These are phyloP conservation scores for Tetracladium maxilliforme DNA, from an alignment of 2,329 filamentous ascomycete species.

Conservation along the genomic window DNA sequence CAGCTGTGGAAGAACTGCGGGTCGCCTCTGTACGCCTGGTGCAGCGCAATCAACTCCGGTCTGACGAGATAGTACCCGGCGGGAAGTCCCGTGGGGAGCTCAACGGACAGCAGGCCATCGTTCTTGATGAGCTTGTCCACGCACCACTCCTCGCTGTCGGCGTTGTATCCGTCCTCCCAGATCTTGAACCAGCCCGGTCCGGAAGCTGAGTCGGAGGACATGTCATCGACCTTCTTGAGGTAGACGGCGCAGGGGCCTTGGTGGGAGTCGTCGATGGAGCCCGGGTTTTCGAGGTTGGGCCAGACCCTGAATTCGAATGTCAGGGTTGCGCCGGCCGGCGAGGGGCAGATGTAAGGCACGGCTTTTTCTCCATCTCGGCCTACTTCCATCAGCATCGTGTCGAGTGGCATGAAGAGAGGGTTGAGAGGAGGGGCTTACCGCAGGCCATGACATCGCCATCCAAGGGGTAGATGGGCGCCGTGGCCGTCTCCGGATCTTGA, in stretches of 20 bases:
- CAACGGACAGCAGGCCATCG: conserved; percentile 46
- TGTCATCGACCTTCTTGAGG: conserved; percentile 51
- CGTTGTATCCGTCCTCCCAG: conserved; percentile 53
- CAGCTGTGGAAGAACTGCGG: conserved; percentile 66
- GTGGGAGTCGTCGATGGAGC: conserved; percentile 43
- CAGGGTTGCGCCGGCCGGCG: conserved; percentile 35
- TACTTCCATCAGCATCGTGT: conserved; percentile 9
- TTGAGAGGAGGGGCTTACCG: conserved; percentile 28
- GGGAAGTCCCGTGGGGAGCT: conserved; percentile 44
- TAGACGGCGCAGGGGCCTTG: conserved; percentile 61
- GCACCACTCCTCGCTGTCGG: conserved; percentile 44
- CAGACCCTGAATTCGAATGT: conserved; percentile 53
- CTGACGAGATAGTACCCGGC: conserved; percentile 58
- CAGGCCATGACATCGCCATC: conserved; percentile 53
- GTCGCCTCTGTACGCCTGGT: conserved; percentile 39
- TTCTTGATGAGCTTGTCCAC: conserved; percentile 52
- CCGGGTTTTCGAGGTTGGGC: conserved; percentile 36
- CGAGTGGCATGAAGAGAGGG: too few species aligned
- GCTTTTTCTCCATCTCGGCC: conserved; percentile 26
- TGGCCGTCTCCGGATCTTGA: conserved; percentile 32
- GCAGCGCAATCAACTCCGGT: conserved; percentile 55
- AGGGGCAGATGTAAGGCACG: conserved; percentile 32
- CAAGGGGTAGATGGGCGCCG: conserved; percentile 41
- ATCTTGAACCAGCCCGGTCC: conserved; percentile 70
- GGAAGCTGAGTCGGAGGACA: conserved; percentile 32